Evolutionary conservation across 1,139 yeast species (phyloP).

Genomic region (Suhomyces taliae): DNA sequence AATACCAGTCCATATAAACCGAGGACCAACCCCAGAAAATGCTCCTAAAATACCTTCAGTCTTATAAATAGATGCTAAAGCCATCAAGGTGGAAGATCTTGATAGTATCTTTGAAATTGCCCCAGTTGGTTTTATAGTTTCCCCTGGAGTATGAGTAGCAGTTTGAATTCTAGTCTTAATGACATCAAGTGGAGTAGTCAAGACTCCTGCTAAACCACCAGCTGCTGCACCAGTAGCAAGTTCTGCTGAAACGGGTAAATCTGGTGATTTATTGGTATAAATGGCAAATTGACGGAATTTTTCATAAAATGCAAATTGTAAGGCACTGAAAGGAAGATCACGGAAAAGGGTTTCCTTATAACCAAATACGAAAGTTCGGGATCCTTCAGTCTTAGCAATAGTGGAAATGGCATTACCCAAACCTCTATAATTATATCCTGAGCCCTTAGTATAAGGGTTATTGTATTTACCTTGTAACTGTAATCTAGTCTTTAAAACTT

Average conservation of each 20-base stretch:
- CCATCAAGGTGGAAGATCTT: constrained; percentile 58
- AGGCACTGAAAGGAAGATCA: constrained; percentile 92
- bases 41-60: constrained; percentile 78
- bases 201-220: constrained; percentile 90
- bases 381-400: constrained; percentile 69
- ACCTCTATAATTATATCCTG: constrained; percentile 82
- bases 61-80: constrained; percentile 64
- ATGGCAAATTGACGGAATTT: constrained; percentile 70
- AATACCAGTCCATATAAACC: constrained; percentile 94
- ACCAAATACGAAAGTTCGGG: constrained; percentile 77
- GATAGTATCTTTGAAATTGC: constrained; percentile 19
- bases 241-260: constrained; percentile 62
- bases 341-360: constrained; percentile 90
- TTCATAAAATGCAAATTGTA: constrained; percentile 95
- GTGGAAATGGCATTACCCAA: constrained; percentile 66
- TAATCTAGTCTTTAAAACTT: constrained; percentile 88
- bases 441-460: constrained; percentile 70
- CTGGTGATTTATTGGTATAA: constrained; percentile 34
- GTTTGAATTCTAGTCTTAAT: constrained; percentile 94
- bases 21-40: constrained; percentile 93
- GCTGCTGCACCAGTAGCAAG: constrained; percentile 90
- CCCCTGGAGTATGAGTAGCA: constrained; percentile 20
- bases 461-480: constrained; percentile 89
- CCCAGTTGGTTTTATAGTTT: not conserved
- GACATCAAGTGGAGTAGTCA: constrained; percentile 86